Evolutionary conservation across 106 monocot species (phyloP), one percentile per base, ranked within the genome.

Genomic region (Vanilla planifolia): DNA sequence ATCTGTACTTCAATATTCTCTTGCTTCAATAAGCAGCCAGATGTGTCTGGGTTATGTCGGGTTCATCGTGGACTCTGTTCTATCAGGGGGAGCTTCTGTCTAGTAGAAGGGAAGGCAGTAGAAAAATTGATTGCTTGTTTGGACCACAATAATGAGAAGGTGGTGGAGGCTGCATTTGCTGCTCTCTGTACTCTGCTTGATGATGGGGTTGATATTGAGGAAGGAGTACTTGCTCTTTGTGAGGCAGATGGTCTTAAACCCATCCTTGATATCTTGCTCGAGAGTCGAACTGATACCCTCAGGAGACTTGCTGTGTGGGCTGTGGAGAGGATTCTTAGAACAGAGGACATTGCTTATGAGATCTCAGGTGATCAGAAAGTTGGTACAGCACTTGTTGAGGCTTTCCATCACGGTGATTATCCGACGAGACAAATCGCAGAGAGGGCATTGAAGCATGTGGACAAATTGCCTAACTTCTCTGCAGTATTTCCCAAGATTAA

Each of bases 401-500:
- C 90, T 19, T 95, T 84, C 52, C 62, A 80, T 51, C 77, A 86
- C 52, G 80, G 86, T 11, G 95, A 95, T 58, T 69, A 78, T 25
- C 72, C 65, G 55, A 95, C 95, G 20, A 86, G 71, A 57, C 95
- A 90, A 60, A 78, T 86, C 19, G 95, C 95, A 14, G 95, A 95
- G 71, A 67, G 71, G 13, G 95, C 95, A 37, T 48, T 95, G 34
- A 90, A 90, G 57, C 80, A 84, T 51, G 66, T 94, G 1, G 89
- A 94, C 58, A 94, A 76, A 55, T 60, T 94, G 58, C 94, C 94
- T 2, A 94, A 86, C 35, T 94, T 94, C 67, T 94, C 94, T 7
- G 94, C 85, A 10, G 79, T 94, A 62, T 89, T 80, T 74, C 75
- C 75, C 3, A 84, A 77, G 55, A 65, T 71, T 55, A 63, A 52